Conservation (phyloP, 73 alveolate species). For the Paramecium biaurelia region DNA sequence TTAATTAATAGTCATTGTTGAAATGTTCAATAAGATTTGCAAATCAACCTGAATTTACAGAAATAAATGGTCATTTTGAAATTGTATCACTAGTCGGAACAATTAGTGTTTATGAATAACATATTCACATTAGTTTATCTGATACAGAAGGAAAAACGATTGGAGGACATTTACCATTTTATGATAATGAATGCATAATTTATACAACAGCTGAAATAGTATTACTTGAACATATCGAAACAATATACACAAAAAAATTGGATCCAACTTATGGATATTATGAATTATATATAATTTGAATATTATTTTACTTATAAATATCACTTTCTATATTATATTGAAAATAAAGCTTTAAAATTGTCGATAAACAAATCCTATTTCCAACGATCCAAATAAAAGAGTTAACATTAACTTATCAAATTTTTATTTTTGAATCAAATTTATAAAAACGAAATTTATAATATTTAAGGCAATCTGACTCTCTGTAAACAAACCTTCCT, state of each 20-base stretch:
- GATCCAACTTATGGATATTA: slow-evolving; percentile 18
- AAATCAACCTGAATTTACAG: background rate
- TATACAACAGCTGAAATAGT: slow-evolving; percentile 50
- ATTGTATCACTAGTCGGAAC: slow-evolving; percentile 54
- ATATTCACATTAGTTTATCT: slow-evolving; percentile 42
- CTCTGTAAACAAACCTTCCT: background rate
- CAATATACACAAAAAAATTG: background rate
- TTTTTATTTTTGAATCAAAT: background rate
- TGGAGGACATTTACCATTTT: slow-evolving; percentile 51
- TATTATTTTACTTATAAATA: background rate
- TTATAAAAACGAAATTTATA: background rate
- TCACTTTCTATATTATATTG: background rate
- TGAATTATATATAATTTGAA: background rate
- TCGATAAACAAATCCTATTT: background rate
- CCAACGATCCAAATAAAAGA: background rate
- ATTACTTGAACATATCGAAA: slow-evolving; percentile 21
- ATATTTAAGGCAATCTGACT: background rate
- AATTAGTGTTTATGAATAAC: background rate
- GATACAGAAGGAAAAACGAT: slow-evolving; percentile 27
- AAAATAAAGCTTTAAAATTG: background rate
- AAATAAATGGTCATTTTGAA: slow-evolving; percentile 32
- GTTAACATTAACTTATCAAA: background rate
- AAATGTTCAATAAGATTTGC: slow-evolving; percentile 44
- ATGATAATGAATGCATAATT: slow-evolving; percentile 30
- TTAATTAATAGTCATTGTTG: background rate